Conservation (phyloP, 2,329 filamentous ascomycete species). For the Fusarium staphyleae region DNA sequence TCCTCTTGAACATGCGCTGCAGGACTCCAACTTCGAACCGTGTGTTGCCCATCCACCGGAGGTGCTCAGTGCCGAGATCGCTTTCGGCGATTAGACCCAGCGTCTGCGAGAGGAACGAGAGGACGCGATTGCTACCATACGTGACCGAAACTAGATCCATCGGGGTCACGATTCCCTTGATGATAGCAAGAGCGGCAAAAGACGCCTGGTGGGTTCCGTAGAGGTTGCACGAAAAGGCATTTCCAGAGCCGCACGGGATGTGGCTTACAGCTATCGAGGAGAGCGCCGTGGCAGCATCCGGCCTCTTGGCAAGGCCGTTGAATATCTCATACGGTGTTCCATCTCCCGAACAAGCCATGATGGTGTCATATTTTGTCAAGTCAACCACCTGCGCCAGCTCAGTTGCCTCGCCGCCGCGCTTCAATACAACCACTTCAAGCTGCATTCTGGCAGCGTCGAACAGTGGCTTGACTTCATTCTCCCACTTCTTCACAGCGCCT, state of each 20-base stretch:
- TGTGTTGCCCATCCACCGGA: constrained; percentile 90
- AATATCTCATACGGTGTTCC: constrained; percentile 93
- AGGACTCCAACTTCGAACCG: constrained; percentile 88
- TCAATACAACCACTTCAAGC: constrained; percentile 76
- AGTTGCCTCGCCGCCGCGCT: constrained; percentile 76
- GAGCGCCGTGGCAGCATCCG: constrained; percentile 78
- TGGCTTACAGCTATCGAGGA: constrained; percentile 81
- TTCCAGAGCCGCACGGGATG: constrained; percentile 91
- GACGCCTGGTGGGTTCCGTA: constrained; percentile 80
- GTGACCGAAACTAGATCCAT: constrained; percentile 89
- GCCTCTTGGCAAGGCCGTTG: constrained; percentile 83
- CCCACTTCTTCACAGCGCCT: constrained; percentile 74
- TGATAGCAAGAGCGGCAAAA: constrained; percentile 79
- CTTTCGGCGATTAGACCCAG: constrained; percentile 89
- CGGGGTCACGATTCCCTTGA: constrained; percentile 86
- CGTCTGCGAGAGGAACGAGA: constrained; percentile 91
- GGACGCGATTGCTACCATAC: constrained; percentile 73
- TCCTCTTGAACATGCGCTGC: constrained; percentile 76
- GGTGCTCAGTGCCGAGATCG: constrained; percentile 87
- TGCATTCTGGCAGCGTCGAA: constrained; percentile 81
- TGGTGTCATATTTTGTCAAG: constrained; percentile 80
- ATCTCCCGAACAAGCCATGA: constrained; percentile 91
- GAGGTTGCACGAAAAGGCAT: constrained; percentile 90
- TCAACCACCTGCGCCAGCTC: constrained; percentile 80
- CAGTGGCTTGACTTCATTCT: constrained; percentile 78